Evolutionary conservation across 2,329 filamentous ascomycete genomes (phyloP), one percentile per base, ranked within the genome.

Genomic region (Sphaerulina vaccinii): DNA sequence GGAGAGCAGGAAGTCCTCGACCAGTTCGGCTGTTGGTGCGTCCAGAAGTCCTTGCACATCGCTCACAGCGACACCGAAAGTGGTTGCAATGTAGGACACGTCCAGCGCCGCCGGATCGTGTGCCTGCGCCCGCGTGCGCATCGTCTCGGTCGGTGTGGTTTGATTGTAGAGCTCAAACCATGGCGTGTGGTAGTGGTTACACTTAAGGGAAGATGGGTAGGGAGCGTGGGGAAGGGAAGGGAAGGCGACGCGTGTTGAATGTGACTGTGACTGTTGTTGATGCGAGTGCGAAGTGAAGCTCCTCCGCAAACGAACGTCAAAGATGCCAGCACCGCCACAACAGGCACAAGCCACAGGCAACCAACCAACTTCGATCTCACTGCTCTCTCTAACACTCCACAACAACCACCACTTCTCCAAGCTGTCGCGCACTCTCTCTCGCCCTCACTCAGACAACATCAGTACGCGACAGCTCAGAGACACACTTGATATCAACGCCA

Each of bases 21-120:
- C 87, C 21, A 96, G 82, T 10, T 95, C 89, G 57, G 80, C 75
- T 3, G 90, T 96, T 42, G 88, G 88, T 33, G 80, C 77, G 52
- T 85, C 82, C 35, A 84, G 75, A 62, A 85, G 72, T 19, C 79
- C 76, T 41, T 79, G 74, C 42, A 92, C 68, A 21, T 80, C 82
- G 16, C 79, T 74, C 71, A 88, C 79, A 22, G 86, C 80, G 68
- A 91, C 74, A 66, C 81, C 80, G 65, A 87, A 81, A 66, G 88
- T 85, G 69, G 82, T 79, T 69, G 87, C 84, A 63, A 92, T 74
- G 73, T 88, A 90, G 71, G 80, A 81, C 61, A 85, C 75, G 74
- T 92, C 87, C 65, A 90, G 73, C 60, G 71, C 75, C 57, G 76
- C 76, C 29, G 57, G 64, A 75, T 76, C 71, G 79, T 82, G 62